Percentiles rank a stretch among this genome's conserved stretches.
Conservation (phyloP, 1,284 basidiomycete genomes). For the Exobasidium rhododendri region DNA sequence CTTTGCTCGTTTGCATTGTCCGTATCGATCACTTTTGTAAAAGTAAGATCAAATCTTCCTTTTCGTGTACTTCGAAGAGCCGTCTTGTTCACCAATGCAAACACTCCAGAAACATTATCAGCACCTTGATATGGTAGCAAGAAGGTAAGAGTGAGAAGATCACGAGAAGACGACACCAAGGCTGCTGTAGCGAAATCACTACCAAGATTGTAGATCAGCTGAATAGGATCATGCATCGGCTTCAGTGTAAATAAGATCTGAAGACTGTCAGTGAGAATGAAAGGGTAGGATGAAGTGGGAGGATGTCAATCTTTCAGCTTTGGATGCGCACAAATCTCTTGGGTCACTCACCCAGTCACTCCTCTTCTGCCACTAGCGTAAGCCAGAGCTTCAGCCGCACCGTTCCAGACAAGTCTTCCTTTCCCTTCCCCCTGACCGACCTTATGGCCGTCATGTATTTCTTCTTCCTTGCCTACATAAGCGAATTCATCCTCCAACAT, state of each 20-base stretch:
- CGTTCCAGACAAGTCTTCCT: constrained; percentile 46
- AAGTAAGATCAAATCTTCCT: constrained; percentile 47
- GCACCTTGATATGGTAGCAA: constrained; percentile 29
- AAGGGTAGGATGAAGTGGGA: background rate
- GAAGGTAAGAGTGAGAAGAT: constrained; percentile 41
- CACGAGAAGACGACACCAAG: constrained; percentile 25
- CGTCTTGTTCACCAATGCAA: constrained; percentile 48
- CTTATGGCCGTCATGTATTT: constrained; percentile 13
- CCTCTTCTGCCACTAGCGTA: constrained; percentile 49
- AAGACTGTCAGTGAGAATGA: constrained; percentile 17
- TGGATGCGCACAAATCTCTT: background rate
- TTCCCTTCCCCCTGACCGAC: constrained; percentile 12
- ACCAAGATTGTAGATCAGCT: constrained; percentile 22
- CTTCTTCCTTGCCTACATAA: constrained; percentile 34
- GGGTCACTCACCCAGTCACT: constrained; percentile 27
- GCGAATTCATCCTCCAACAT: constrained; percentile 37
- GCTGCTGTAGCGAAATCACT: constrained; percentile 34
- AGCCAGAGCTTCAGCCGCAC: constrained; percentile 41
- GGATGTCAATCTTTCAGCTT: background rate
- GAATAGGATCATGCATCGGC: constrained; percentile 45
- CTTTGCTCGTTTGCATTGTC: constrained; percentile 33
- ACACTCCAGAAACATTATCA: constrained; percentile 39
- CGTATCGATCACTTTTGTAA: constrained; percentile 37
- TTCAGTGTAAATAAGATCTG: constrained; percentile 38
- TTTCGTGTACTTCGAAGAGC: constrained; percentile 32